Conservation (phyloP, 108 stramenopile species). For the Skeletonema menzelii region DNA sequence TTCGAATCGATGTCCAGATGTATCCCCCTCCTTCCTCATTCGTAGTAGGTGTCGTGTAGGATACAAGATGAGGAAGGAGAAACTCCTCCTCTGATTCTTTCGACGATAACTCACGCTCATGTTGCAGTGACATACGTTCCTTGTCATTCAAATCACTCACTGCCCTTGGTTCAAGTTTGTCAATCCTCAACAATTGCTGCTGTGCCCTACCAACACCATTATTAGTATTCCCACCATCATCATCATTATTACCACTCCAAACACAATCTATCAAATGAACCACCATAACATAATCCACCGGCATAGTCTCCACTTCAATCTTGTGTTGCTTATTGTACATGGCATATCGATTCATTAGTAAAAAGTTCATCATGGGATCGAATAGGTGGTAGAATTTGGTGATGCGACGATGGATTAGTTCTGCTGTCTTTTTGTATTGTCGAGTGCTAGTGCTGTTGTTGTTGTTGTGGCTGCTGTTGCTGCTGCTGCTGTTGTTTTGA, state of each 20-base stretch:
- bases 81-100: background rate
- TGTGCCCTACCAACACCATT: background rate
- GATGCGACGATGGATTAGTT: background rate
- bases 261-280: background rate
- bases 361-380: background rate
- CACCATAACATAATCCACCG: background rate
- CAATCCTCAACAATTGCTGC: background rate
- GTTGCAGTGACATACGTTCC: background rate
- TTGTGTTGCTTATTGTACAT: background rate
- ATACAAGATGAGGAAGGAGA: background rate
- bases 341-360: background rate
- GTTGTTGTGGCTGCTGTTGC: too few relatives aligned
- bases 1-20: background rate
- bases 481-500: too few relatives aligned
- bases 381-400: background rate
- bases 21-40: too few relatives aligned
- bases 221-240: too few relatives aligned
- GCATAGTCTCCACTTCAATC: background rate
- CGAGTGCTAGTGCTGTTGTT: background rate
- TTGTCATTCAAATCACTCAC: background rate
- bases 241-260: too few relatives aligned
- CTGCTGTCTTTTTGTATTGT: background rate
- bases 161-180: background rate
- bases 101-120: background rate
- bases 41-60: background rate